Evolutionary conservation across 345 rosid species (phyloP).

Genomic region (Turnera subulata): DNA sequence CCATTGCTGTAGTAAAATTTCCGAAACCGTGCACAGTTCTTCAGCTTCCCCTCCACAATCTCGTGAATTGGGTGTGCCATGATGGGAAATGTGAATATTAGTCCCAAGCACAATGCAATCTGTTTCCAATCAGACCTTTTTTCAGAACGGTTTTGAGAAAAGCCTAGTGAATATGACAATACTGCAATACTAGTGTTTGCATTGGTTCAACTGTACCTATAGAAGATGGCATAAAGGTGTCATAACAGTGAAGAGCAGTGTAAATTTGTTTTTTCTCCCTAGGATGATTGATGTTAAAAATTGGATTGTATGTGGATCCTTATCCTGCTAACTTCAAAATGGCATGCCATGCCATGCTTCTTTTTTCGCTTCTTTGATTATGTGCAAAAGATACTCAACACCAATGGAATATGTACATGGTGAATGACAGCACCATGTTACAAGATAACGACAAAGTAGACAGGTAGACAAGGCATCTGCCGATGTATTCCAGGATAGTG

Average conservation of each 20-base stretch:
- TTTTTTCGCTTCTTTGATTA: no score
- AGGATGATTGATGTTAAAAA: no score
- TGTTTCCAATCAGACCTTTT: conserved; percentile 28
- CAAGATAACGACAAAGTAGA: conserved; percentile 17
- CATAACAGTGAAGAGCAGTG: no score
- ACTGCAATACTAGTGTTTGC: no score
- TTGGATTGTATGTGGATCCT: no score
- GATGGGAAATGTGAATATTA: conserved; percentile 79
- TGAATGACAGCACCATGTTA: conserved; percentile 8
- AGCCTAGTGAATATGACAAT: no score
- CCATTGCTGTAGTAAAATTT: conserved; percentile 28
- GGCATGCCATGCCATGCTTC: no score
- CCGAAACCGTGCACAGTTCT: conserved; percentile 37
- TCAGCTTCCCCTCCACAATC: conserved; percentile 74
- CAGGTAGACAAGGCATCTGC: conserved; percentile 12
- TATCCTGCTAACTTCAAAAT: no score
- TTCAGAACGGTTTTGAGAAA: background rate
- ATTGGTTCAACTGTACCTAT: no score
- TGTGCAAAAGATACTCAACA: conserved; percentile 6
- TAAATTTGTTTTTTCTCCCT: no score
- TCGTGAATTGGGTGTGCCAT: conserved; percentile 83
- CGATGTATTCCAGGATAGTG: conserved; percentile 1
- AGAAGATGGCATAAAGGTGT: no score
- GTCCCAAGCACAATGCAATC: conserved; percentile 84
- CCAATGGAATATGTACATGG: conserved; percentile 7